Evolutionary conservation across 1,284 basidiomycete genomes (phyloP).

Genomic region (Tremellales sp.): DNA sequence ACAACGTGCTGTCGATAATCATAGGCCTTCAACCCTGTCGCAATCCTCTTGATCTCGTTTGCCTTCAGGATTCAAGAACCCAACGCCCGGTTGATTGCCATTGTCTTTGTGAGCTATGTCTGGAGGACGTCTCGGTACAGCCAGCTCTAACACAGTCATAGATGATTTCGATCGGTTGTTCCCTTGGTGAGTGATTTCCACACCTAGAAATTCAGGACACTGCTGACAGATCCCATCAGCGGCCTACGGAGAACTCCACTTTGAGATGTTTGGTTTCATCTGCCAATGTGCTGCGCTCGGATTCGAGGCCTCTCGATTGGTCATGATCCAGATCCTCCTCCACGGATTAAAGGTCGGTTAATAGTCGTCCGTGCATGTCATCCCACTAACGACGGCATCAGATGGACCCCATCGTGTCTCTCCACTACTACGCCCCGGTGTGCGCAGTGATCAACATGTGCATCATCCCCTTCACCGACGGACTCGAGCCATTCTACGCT

Average conservation of each 20-base stretch:
- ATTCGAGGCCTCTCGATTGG: constrained; percentile 61
- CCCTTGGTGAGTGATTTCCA: constrained; percentile 60
- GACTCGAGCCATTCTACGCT: constrained; percentile 78
- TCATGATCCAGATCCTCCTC: constrained; percentile 93
- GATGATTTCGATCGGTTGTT: constrained; percentile 88
- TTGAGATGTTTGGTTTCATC: constrained; percentile 81
- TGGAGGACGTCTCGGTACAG: neutral
- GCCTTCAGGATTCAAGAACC: constrained; percentile 84
- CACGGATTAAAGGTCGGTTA: constrained; percentile 72
- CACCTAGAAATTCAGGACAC: constrained; percentile 13
- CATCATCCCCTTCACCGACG: constrained; percentile 84
- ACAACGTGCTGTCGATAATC: neutral
- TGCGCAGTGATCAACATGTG: constrained; percentile 85
- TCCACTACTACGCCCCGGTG: constrained; percentile 96
- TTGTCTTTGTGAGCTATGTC: constrained; percentile 58
- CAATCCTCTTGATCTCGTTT: constrained; percentile 93
- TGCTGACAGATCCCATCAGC: constrained; percentile 26
- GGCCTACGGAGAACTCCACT: constrained; percentile 73
- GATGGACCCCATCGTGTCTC: constrained; percentile 92
- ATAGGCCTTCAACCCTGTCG: constrained; percentile 94
- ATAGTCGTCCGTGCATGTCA: neutral
- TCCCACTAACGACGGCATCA: constrained; percentile 11
- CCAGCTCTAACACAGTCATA: constrained; percentile 12
- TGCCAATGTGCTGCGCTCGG: constrained; percentile 75
- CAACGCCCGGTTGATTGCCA: constrained; percentile 69